Conservation (phyloP, 176 grass and related monocot species). For the Urochloa ruziziensis region DNA sequence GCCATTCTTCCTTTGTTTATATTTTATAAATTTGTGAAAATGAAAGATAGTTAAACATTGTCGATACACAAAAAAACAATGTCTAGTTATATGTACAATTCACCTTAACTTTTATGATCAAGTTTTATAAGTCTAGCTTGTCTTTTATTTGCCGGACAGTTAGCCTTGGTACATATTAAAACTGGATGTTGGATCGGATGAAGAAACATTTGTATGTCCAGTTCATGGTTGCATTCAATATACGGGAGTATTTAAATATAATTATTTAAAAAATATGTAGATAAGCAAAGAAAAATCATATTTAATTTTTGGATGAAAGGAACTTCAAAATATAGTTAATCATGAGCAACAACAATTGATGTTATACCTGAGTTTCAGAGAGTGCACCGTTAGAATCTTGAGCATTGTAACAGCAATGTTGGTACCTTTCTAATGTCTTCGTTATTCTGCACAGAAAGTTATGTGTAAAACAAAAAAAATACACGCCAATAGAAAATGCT, state of each 20-base stretch:
- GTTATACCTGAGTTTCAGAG: slow-evolving; percentile 70
- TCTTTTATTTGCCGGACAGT: too few relatives aligned
- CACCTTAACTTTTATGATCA: neutral
- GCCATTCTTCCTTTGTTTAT: neutral
- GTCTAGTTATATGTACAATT: neutral
- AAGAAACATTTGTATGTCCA: too few relatives aligned
- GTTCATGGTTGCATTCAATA: too few relatives aligned
- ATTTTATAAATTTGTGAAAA: neutral
- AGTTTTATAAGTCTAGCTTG: too few relatives aligned
- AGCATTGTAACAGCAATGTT: slow-evolving; percentile 74
- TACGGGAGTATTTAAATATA: neutral
- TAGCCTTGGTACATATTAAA: too few relatives aligned
- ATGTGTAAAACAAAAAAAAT: neutral
- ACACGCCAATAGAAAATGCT: neutral
- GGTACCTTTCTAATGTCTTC: slow-evolving; percentile 85
- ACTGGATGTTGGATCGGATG: too few relatives aligned
- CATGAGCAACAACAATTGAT: neutral
- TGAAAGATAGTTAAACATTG: neutral
- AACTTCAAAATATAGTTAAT: neutral
- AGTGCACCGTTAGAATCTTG: slow-evolving; percentile 65
- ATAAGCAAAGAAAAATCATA: neutral
- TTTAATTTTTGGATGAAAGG: neutral
- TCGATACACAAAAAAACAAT: neutral
- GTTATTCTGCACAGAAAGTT: slow-evolving; percentile 40
- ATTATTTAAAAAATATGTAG: neutral